Evolutionary conservation across 192 early-diverging fungal genomes (phyloP).

Genomic region (Linnemannia schmuckeri): DNA sequence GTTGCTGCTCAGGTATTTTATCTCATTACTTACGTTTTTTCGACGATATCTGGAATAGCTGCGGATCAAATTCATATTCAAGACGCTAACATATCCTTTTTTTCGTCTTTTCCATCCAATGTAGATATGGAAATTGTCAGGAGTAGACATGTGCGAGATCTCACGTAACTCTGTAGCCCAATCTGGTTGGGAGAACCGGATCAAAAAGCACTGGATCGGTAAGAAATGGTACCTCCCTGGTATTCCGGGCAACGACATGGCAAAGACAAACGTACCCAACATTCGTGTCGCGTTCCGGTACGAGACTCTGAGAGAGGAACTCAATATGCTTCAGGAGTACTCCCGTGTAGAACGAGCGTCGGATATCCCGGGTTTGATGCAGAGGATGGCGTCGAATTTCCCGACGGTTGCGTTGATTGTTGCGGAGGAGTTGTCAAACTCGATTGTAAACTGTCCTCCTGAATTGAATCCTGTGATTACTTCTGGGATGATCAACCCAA

Average conservation of each 20-base stretch:
- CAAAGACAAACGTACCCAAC: slow-evolving; percentile 93
- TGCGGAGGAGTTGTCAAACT: not conserved
- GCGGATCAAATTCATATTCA: not conserved
- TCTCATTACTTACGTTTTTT: not conserved
- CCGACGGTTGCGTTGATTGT: not conserved
- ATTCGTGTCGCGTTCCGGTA: slow-evolving; percentile 88
- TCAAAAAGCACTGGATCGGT: slow-evolving; percentile 95
- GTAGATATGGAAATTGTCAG: slow-evolving; percentile 94
- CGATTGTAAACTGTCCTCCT: not conserved
- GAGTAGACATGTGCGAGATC: slow-evolving; percentile 95
- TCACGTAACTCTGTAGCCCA: slow-evolving; percentile 91
- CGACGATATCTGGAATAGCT: not conserved
- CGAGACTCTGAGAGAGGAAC: slow-evolving; percentile 89
- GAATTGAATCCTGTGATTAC: not conserved
- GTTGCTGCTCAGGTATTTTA: slow-evolving; percentile 84
- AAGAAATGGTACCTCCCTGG: slow-evolving; percentile 80
- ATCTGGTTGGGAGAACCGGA: slow-evolving; percentile 88
- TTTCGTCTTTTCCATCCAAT: not conserved
- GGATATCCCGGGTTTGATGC: not conserved
- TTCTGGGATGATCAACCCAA: slow-evolving; percentile 7
- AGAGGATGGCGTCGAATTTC: not conserved
- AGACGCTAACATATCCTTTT: not conserved
- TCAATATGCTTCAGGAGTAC: slow-evolving; percentile 59
- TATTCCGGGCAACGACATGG: slow-evolving; percentile 84
- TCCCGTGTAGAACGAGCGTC: slow-evolving; percentile 8